Percentiles rank a stretch among this genome's conserved stretches.
phyloP scores from a whole-genome alignment of 2,329 filamentous ascomycete genomes.

The Aspergillus sp. region DNA sequence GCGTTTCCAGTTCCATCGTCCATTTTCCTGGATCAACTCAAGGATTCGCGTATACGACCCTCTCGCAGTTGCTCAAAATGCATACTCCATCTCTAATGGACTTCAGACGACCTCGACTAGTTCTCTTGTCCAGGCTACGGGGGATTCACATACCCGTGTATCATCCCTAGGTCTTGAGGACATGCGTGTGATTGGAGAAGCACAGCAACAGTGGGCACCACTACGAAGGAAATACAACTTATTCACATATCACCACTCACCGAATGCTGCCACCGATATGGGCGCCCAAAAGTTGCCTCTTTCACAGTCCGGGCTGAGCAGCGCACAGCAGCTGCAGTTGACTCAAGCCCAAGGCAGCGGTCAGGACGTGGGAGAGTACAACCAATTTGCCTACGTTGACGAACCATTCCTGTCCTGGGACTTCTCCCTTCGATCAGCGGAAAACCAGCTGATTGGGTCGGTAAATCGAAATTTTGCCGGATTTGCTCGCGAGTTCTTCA shows the following conservation, averaged over 20 bases:
- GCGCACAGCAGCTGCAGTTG: conserved; percentile 46
- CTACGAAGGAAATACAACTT: conserved; percentile 63
- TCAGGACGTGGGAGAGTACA: conserved; percentile 45
- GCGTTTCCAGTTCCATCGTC: conserved; percentile 53
- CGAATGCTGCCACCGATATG: conserved; percentile 32
- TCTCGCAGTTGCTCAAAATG: conserved; percentile 32
- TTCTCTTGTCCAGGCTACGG: conserved; percentile 38
- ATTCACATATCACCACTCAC: conserved; percentile 54
- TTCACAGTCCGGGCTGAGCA: conserved; percentile 48
- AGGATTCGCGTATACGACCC: conserved; percentile 57
- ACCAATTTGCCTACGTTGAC: conserved; percentile 61
- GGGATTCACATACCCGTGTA: conserved; percentile 49
- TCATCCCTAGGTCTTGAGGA: conserved; percentile 53
- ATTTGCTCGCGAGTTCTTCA: conserved; percentile 63
- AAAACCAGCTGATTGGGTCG: conserved; percentile 53
- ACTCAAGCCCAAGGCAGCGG: conserved; percentile 18
- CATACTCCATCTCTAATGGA: conserved; percentile 40
- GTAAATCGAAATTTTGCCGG: conserved; percentile 64
- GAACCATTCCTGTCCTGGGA: conserved; percentile 65
- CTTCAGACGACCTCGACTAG: conserved; percentile 44
- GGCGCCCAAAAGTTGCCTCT: conserved; percentile 41
- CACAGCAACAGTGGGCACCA: conserved; percentile 63
- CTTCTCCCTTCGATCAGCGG: conserved; percentile 55
- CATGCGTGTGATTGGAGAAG: conserved; percentile 63
- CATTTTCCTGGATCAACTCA: conserved; percentile 63